Evolutionary conservation across 2,329 filamentous ascomycete genomes (phyloP).

Genomic region (Fusarium pseudonygamai): DNA sequence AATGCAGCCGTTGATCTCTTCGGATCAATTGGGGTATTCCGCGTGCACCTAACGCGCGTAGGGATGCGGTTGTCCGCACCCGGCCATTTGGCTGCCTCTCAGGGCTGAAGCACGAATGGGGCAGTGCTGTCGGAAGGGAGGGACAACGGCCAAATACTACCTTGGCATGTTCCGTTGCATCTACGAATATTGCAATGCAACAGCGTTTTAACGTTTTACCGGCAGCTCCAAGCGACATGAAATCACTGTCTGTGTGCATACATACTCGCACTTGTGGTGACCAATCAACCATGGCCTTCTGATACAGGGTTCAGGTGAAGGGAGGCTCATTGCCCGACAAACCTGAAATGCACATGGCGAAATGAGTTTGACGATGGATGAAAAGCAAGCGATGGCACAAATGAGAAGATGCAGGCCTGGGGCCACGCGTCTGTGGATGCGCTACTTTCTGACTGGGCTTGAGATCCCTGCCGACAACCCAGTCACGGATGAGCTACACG

Average conservation of each 20-base stretch:
- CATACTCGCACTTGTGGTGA: not conserved
- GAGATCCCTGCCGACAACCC: constrained; percentile 35
- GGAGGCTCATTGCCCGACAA: constrained; percentile 21
- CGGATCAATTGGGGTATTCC: constrained; percentile 38
- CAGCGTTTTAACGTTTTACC: constrained; percentile 13
- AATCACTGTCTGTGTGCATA: not conserved
- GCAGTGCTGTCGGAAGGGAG: constrained; percentile 31
- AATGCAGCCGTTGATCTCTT: constrained; percentile 36
- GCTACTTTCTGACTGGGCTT: constrained; percentile 43
- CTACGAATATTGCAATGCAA: not conserved
- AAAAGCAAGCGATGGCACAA: constrained; percentile 19
- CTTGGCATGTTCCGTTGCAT: constrained; percentile 13
- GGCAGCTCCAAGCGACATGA: not conserved
- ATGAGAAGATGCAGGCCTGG: constrained; percentile 25
- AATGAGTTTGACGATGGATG: constrained; percentile 24
- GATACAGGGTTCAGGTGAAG: not conserved
- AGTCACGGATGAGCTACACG: constrained; percentile 27
- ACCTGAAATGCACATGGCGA: constrained; percentile 15
- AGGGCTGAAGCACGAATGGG: constrained; percentile 35
- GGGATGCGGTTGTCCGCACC: constrained; percentile 12
- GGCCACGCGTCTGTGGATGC: constrained; percentile 32
- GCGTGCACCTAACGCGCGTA: constrained; percentile 23
- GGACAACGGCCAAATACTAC: constrained; percentile 27
- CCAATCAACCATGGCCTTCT: not conserved
- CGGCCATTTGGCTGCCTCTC: constrained; percentile 18